Base-by-base conservation (phyloP, 2,329 filamentous ascomycete species). In the Scedosporium boydii region DNA sequence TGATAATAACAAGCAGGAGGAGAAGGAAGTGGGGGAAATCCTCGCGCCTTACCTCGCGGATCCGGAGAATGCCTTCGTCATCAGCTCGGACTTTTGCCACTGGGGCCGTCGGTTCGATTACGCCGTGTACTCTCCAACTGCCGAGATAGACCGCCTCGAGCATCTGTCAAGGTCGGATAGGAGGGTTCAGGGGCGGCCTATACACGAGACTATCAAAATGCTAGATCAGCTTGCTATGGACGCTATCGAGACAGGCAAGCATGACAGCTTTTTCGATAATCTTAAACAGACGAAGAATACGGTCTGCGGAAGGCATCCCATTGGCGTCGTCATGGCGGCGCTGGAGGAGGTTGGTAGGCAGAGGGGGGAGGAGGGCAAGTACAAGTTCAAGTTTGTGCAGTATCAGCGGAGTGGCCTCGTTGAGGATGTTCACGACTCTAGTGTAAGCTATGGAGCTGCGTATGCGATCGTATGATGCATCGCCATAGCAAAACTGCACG, bases 1-100 rank as follows among this genome's bases (percentile, higher is more conserved):
- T 55, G 87, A 85, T 68, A 92, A 90, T 44, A 82, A 82, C 60
- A 76, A 82, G 0, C 64, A 76, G 0, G 84, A 87, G 2, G 93
- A 98, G 74, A 83, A 83, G 59, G 77, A 74, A 1, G 85, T 89
- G 63, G 95, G 91, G 2, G 69, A 77, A 27, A 72, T 92, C n/a
- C 78, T 99, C 6, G 84, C 89, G 1, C 87, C 89, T 0, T 96
- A 95, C 72, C 77, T 99, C 6, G 79, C 80, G 41, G 89, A 96
- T 67, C 84, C 87, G 0, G 77, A 82, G 12, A 96, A 90, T 64
- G 86, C 88, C 1, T 97, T 98, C 71, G 83, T 99, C 64, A 83
- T 98, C 66, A 95, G 90, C 73, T 96, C 92, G 1, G 95, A 99
- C 73, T 99, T 99, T 73, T 97, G 93, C 66, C 95, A 99, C 74